Percentiles rank a stretch among this genome's conserved stretches.
Conservation (phyloP, 768 basidiomycete genomes). For the Fomitopsis serialis region DNA sequence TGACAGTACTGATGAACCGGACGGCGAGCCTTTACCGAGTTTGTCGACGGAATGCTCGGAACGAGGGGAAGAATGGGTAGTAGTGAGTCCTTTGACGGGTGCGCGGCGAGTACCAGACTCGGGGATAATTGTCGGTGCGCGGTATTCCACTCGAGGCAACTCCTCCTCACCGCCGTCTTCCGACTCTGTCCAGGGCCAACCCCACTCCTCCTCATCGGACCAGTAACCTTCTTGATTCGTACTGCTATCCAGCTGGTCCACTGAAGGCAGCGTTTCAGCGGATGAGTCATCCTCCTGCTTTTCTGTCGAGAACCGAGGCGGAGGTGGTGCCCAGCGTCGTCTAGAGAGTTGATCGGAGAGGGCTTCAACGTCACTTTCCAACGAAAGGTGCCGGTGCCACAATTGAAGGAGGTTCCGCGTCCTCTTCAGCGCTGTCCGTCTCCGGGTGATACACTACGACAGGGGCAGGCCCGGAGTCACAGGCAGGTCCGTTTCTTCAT, state of each 20-base stretch:
- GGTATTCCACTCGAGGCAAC: not conserved
- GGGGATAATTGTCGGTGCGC: not conserved
- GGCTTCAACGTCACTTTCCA: slow-evolving; percentile 17
- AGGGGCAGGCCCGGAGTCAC: slow-evolving; percentile 12
- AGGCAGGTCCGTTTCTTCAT: slow-evolving; percentile 18
- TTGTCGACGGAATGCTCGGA: slow-evolving; percentile 21
- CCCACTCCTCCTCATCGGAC: not conserved
- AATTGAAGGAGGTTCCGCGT: slow-evolving; percentile 6
- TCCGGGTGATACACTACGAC: slow-evolving; percentile 2
- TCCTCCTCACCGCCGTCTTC: not conserved
- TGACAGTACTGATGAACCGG: slow-evolving; percentile 4
- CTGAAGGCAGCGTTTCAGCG: not conserved
- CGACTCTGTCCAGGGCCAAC: not conserved
- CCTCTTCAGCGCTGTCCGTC: slow-evolving; percentile 3
- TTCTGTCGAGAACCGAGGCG: not conserved
- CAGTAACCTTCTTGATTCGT: not conserved
- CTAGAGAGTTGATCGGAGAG: slow-evolving; percentile 23
- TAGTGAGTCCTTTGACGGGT: slow-evolving; percentile 7
- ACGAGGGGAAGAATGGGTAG: not conserved
- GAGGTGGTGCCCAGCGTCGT: slow-evolving; percentile 21
- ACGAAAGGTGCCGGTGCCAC: not conserved
- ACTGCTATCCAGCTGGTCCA: not conserved
- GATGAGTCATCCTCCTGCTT: not conserved
- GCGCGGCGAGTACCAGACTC: not conserved
- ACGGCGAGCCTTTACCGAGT: slow-evolving; percentile 13